These are phyloP conservation scores for Suillus paluster DNA, from an alignment of 768 basidiomycete species.

Conservation along the genomic window DNA sequence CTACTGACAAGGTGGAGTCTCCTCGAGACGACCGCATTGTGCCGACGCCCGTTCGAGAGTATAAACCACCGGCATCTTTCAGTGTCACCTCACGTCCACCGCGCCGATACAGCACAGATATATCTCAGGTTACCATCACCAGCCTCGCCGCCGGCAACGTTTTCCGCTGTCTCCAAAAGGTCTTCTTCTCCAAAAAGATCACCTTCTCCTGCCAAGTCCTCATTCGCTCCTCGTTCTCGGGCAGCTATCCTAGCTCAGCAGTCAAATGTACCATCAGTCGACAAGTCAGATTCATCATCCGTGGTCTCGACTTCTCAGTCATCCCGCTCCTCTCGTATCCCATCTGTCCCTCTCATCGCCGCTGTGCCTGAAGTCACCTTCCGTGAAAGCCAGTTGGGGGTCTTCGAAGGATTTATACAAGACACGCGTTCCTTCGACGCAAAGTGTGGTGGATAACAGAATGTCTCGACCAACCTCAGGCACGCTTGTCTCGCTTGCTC, in stretches of 20 bases:
- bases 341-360: slow-evolving; percentile 34
- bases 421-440: slow-evolving; percentile 17
- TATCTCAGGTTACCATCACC: slow-evolving; percentile 13
- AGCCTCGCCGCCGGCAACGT: background rate
- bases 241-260: slow-evolving; percentile 9
- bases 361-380: slow-evolving; percentile 38
- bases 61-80: slow-evolving; percentile 59
- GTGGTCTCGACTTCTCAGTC: slow-evolving; percentile 26
- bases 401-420: slow-evolving; percentile 13
- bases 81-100: slow-evolving; percentile 65
- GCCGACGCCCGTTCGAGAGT: slow-evolving; percentile 63
- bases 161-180: background rate
- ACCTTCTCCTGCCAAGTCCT: slow-evolving; percentile 16
- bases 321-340: slow-evolving; percentile 30
- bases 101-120: slow-evolving; percentile 36
- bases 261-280: slow-evolving; percentile 12
- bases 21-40: slow-evolving; percentile 31
- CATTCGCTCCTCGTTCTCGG: slow-evolving; percentile 19
- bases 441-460: slow-evolving; percentile 15
- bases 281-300: slow-evolving; percentile 34
- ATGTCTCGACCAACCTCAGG: slow-evolving; percentile 16
- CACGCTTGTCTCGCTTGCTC: slow-evolving; percentile 12
- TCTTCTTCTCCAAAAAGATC: slow-evolving; percentile 12
- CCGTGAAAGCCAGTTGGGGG: slow-evolving; percentile 26
- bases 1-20: slow-evolving; percentile 7